Base-by-base conservation (phyloP, 108 stramenopile species). In the Pseudonitzschia delicatissima region DNA sequence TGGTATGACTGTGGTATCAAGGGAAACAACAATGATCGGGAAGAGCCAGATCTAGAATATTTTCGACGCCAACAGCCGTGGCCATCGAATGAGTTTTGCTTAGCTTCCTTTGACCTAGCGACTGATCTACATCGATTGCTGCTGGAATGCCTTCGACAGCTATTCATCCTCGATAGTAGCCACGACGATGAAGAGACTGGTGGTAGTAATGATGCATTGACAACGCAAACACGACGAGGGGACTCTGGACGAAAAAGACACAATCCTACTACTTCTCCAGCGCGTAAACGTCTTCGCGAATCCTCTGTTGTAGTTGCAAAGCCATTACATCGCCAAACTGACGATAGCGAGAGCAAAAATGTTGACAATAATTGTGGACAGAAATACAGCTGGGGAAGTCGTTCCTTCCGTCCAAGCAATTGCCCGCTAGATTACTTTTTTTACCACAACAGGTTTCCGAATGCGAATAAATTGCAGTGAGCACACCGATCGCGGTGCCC, bases 351-450 rank as follows among this genome's bases (percentile, higher is more conserved):
- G 31, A 29, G 11, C 25, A 13, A 27, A 20, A 33, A 51, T 18
- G 50, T 23, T 25, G 23, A 1, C 51, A 29, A 66, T 20, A 7
- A 13, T 26, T 32, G 27, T 15, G 37, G 33, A 68, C 5, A 8
- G 6, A 40, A 45, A n/a, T 26, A 44, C 52, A 5, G 23, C 3
- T 12, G 29, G 2, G 6, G 17, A 8, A 2, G 2, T 21, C 20
- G 7, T 48, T 23, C 47, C 21, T 23, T 48, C 20, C 7, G 47
- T 2, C 17, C n/a, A n/a, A n/a, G 9, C 12, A 7, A 45, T 36
- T 81, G 76, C 49, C 80, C 76, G 20, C 50, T 81, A 5, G 80
- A 81, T 39, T 81, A 77, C 50, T 81, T 81, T 52, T 68, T 77
- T 34, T 81, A 81, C 49, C 73, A 74, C 63, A 72, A 76, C 26